Evolutionary conservation across 176 grass and related monocot genomes (phyloP), one percentile per base, ranked within the genome.

Genomic region (barley (Hordeum vulgare)): DNA sequence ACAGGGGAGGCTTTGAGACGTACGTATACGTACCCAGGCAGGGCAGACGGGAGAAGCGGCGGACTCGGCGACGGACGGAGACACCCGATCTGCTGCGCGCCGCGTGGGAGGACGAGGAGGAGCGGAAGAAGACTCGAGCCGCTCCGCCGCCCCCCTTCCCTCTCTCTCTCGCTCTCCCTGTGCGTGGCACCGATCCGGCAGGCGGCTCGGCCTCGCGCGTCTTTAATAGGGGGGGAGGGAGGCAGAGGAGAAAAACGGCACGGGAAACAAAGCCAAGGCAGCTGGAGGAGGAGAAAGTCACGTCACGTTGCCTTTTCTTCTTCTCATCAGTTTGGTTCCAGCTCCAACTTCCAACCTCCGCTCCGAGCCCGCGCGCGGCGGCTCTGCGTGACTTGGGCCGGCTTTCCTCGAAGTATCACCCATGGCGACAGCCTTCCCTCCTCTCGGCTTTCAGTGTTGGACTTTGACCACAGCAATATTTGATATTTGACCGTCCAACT

Each of bases 181-280:
- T 74, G 33, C 27, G 45, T 49, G 47, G 1, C 41, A 65, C 36
- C 41, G 45, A 77, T 82, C 76, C 88, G 36, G 54, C 72, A 42
- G 78, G 34, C 63, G n/a, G 39, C 80, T 41, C 69, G 25, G 26
- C 77, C 77, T 42, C 66, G 13, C 74, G 47, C 0, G 47, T 79
- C 67, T 85, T 90, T 90, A 86, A 90, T 82, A 86, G 79, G 59
- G 47, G 70, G 45, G 45, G 40, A 41, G 40, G 1, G 44, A 47
- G 44, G 13, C 14, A 6, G 45, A 56, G 54, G 13, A 11, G 58
- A 45, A 24, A 24, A 42, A 78, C 21, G 67, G 26, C 76, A 80
- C 68, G 45, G 73, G 58, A 83, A 79, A 86, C 34, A 74, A 74
- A 83, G 65, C 66, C 78, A 7, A 7, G 44, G 61, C 47, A 18